Evolutionary conservation across 2,329 filamentous ascomycete genomes (phyloP), one percentile per base, ranked within the genome.

Genomic region (Tolypocladium tropicale): DNA sequence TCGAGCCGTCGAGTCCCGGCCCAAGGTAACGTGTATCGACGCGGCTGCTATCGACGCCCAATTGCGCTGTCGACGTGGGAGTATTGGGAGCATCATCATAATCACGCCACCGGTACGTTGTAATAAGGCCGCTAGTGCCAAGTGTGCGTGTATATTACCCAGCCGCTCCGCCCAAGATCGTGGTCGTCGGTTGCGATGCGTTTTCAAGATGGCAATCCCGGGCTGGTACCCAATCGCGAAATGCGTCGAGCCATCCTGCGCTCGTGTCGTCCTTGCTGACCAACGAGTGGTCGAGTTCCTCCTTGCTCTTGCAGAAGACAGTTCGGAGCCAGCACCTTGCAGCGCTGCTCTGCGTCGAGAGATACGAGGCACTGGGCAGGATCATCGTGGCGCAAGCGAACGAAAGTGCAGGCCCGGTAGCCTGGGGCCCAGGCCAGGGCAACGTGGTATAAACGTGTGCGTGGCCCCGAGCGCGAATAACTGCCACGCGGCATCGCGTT

Each of bases 361-460:
- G 25, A 25, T 30, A 18, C 43, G 23, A 18, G 11, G 43, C 30
- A 48, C 43, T 48, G 30, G 0, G 25, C 2, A 49, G 28, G 18
- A 32, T n/a, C 28, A 49, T 32, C 16, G 54, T 52, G 54, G 49
- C 54, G 48, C 34, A 37, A 37, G 33, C 21, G 21, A 41, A 34
- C 32, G 25, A 4, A 33, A 14, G 11, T 1, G 14, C 16, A 46
- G 28, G 11, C 30, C 25, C 21, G 39, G 36, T 28, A 4, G 52
- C 39, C 25, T 21, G 16, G 43, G 23, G 23, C 23, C n/a, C 37
- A 14, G 25, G 52, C n/a, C 37, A 14, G 25, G 52, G 14, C 30
- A 55, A 55, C 37, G 48, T 52, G 48, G 54, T 21, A 41, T 55
- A n/a, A 46, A 55, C 54, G 54, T 43, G 54, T 32, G 53, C 46